These are phyloP conservation scores for Lactifluus subvellereus DNA, from an alignment of 768 basidiomycete genomes.

Conservation along the genomic window DNA sequence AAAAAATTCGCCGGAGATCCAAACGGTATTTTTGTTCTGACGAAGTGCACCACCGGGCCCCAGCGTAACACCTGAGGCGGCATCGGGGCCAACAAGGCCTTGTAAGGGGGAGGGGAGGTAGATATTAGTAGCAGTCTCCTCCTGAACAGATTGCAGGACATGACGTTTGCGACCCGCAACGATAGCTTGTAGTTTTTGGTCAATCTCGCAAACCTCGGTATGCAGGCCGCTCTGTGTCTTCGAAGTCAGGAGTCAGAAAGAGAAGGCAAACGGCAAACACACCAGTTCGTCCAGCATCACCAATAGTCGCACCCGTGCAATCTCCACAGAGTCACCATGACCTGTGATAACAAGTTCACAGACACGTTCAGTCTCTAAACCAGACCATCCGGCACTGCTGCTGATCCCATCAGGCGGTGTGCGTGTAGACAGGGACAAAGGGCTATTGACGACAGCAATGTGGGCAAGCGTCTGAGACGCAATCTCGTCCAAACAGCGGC, in stretches of 20 bases:
- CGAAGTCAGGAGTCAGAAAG: background rate
- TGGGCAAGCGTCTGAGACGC: constrained; percentile 89
- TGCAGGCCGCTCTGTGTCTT: constrained; percentile 74
- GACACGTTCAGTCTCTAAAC: constrained; percentile 88
- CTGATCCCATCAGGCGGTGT: constrained; percentile 75
- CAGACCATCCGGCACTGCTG: constrained; percentile 75
- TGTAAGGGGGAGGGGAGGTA: constrained; percentile 90
- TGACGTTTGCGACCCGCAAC: constrained; percentile 85
- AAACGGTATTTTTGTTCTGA: constrained; percentile 72
- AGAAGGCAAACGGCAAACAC: constrained; percentile 31
- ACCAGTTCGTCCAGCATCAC: constrained; percentile 96
- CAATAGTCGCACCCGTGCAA: constrained; percentile 83
- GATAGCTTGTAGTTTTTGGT: constrained; percentile 89
- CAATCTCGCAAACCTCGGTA: constrained; percentile 87
- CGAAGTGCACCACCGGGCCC: constrained; percentile 36
- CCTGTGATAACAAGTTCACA: constrained; percentile 93
- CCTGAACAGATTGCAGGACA: constrained; percentile 86
- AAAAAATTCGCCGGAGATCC: constrained; percentile 98
- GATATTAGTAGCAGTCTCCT: constrained; percentile 96
- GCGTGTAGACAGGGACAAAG: constrained; percentile 64
- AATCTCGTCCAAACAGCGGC: constrained; percentile 86
- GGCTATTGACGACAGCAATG: constrained; percentile 89
- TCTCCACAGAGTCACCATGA: constrained; percentile 79
- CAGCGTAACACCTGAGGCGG: constrained; percentile 38
- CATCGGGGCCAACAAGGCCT: constrained; percentile 71